Evolutionary conservation across 805 yeast genomes (phyloP).

Genomic region (Ogataea nonfermentans): DNA sequence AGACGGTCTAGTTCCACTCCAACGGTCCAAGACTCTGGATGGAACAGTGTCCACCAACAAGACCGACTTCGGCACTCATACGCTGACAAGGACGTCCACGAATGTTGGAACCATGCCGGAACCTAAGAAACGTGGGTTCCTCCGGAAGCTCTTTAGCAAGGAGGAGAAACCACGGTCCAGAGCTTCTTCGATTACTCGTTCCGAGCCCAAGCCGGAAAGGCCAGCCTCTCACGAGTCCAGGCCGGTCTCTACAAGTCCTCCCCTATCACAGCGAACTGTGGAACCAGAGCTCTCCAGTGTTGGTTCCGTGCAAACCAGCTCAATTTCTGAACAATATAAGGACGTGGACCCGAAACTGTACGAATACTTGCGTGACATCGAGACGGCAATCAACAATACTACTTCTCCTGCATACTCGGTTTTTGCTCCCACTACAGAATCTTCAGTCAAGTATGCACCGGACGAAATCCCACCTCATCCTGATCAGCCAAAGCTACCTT

Average conservation of each 20-base stretch:
- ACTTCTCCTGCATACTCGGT: conserved; percentile 15
- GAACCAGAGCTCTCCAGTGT: too few relatives aligned
- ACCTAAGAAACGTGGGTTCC: conserved; percentile 21
- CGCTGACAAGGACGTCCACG: conserved; percentile 30
- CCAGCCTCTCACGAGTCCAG: background rate
- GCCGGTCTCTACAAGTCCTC: background rate
- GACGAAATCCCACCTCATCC: conserved; percentile 55
- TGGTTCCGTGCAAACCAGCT: background rate
- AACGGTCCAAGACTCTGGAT: conserved; percentile 30
- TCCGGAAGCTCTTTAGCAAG: conserved; percentile 28
- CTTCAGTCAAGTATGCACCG: conserved; percentile 34
- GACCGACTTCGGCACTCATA: conserved; percentile 7
- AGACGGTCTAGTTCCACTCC: conserved; percentile 15
- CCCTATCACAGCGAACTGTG: background rate
- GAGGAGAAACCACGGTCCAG: conserved; percentile 13
- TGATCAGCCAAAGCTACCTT: conserved; percentile 42
- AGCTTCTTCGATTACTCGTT: conserved; percentile 5
- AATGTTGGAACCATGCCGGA: conserved; percentile 15
- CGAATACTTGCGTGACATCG: conserved; percentile 41
- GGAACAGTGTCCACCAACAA: conserved; percentile 14
- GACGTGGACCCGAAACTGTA: conserved; percentile 45
- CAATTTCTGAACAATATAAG: conserved; percentile 23
- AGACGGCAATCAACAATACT: conserved; percentile 4
- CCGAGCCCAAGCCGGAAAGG: background rate
- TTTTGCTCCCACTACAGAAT: conserved; percentile 26